Evolutionary conservation across 139 green algal genomes (phyloP), one percentile per base, ranked within the genome.

Genomic region (Tetratostichococcus sp.): DNA sequence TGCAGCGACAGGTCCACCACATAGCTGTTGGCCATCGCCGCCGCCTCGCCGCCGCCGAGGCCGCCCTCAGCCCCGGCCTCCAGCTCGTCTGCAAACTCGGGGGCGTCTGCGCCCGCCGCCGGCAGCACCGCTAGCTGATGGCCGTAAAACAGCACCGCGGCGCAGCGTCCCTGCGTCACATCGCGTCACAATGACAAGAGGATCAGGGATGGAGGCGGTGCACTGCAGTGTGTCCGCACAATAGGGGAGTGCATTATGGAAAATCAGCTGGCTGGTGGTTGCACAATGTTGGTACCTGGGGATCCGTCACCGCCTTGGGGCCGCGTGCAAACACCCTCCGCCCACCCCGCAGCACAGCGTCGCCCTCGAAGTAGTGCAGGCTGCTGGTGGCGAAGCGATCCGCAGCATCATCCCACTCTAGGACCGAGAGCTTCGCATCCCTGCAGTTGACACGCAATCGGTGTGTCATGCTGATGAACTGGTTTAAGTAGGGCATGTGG

Each of bases 281-380:
- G n/a, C 22, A 8, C 23, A 34, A 26, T 2, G 31, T 32, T 57
- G 2, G 30, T 11, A 75, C 79, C 76, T 77, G 77, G 21, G 87
- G 87, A 79, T 97, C 93, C 1, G 83, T 72, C 3, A 85, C 59
- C 8, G 84, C 86, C 28, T 88, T 77, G 8, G 93, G 93, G 25
- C 79, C 79, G 22, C 81, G 73, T 0, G 90, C 74, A 72, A 87
- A 89, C n/a, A 78, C 74, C 1, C 72, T 62, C 43, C 78, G 79
- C 1, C 79, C 77, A 19, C 70, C 67, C 30, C 59, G 81, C 11
- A 89, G 77, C 2, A 59, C 43, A 4, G 75, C 42, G 57, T 93
- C 87, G 0, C 82, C 86, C 80, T 98, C 94, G 74, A 93, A 96
- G 76, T 76, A 95, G 77, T 98, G 94, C 75, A 98, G 73, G 43